Evolutionary conservation across 495 filamentous ascomycete species (phyloP), one percentile per base, ranked within the genome.

Genomic region (Trichoderma erinaceum): DNA sequence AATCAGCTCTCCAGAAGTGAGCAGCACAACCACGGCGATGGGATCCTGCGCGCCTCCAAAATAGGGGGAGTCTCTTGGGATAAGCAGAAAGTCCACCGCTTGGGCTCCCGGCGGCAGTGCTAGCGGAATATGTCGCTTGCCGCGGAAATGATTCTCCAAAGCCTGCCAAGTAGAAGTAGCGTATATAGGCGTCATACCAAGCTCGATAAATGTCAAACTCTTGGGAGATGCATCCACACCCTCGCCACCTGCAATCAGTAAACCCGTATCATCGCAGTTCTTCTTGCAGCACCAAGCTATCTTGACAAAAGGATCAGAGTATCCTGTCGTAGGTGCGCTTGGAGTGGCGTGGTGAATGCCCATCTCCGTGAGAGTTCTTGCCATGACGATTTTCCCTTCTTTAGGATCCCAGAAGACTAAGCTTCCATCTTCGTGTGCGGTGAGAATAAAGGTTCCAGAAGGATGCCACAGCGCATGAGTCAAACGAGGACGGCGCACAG

Each of bases 371-470:
- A 97, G 77, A 4, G 91, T 96, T 70, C 96, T 81, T 13, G 93
- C 92, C 81, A 92, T 86, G 16, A 99, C 80, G 38, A 95, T 82
- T 58, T 92, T 87, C 11, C 93, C 95, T 73, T 97, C 96, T 70
- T 92, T 96, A 3, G 89, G 79, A 80, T 98, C 96, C 96, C 96
- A 99, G 65, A 98, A 87, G 0, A 94, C 95, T 41, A 99, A 74
- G 69, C 89, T 94, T 4, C 88, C 88, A 74, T 98, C 94, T 69
- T 97, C 93, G 72, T 98, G 89, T 13, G 89, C 89, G 0, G 91
- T 96, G 66, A 93, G 75, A 48, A 97, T 77, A 72, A 98, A 99
- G 0, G 90, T 95, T 0, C 95, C 95, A 32, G 93, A 96, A 1
- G 95, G 95, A 78, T 99, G 95, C 95, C 95, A 99, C 44, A 92